Conservation (phyloP, 352 stramenopile genomes). For the Phytopythium kandeliae region DNA sequence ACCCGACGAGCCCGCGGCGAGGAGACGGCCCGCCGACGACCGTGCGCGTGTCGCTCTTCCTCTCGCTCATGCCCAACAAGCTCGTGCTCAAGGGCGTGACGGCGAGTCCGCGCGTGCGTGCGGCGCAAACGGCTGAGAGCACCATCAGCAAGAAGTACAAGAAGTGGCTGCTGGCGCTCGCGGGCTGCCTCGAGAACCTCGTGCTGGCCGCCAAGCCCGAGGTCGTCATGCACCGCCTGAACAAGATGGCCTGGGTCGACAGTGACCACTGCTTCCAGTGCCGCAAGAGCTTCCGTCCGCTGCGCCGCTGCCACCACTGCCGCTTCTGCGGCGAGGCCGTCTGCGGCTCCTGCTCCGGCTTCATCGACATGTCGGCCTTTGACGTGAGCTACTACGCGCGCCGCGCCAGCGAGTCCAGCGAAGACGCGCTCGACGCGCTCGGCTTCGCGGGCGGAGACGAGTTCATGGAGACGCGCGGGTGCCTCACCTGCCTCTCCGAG, state of each 20-base stretch:
- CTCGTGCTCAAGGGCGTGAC: constrained; percentile 32
- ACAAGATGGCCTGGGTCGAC: constrained; percentile 38
- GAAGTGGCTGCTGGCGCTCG: constrained; percentile 51
- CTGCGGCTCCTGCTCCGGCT: constrained; percentile 54
- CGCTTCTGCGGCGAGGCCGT: constrained; percentile 65
- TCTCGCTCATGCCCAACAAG: constrained; percentile 49
- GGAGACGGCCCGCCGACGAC: constrained; percentile 8
- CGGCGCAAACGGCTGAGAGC: constrained; percentile 16
- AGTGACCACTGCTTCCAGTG: constrained; percentile 55
- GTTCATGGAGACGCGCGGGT: constrained; percentile 13
- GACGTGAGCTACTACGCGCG: constrained; percentile 18
- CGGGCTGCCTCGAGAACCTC: constrained; percentile 26
- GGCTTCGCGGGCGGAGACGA: constrained; percentile 10
- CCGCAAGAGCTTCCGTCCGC: constrained; percentile 53
- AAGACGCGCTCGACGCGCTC: not conserved
- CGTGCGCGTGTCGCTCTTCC: constrained; percentile 46
- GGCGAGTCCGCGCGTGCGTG: constrained; percentile 21
- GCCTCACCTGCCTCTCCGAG: constrained; percentile 15
- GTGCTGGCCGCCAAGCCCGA: constrained; percentile 21
- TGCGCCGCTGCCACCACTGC: constrained; percentile 63
- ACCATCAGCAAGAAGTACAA: constrained; percentile 41
- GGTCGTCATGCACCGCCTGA: constrained; percentile 19
- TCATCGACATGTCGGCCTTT: constrained; percentile 35
- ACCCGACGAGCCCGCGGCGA: constrained; percentile 9
- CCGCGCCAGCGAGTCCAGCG: not conserved